phyloP scores from a whole-genome alignment of 23 red algal species.

The Gracilaria vermiculophylla region DNA sequence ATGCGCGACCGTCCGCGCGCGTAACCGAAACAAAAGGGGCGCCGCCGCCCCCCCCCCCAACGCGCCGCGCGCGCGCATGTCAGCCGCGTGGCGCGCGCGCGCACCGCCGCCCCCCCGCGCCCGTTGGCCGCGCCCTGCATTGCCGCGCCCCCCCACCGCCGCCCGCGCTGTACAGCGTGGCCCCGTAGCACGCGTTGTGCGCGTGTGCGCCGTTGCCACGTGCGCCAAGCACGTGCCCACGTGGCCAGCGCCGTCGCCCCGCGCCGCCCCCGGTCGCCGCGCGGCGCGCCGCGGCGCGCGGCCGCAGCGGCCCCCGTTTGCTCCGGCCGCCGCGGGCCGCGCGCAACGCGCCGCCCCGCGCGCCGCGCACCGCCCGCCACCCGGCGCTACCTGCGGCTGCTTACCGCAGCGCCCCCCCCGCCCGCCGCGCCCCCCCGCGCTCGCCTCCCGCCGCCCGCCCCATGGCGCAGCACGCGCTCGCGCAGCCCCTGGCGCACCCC shows the following conservation, averaged over 20 bases:
- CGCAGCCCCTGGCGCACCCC: not conserved
- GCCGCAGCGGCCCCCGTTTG: not conserved
- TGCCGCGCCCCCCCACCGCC: not conserved
- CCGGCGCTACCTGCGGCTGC: not conserved
- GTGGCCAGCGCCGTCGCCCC: not conserved
- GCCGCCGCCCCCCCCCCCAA: too few relatives aligned
- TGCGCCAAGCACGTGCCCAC: too few relatives aligned
- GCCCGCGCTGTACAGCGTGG: not conserved
- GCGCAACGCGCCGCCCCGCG: not conserved
- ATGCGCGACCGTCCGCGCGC: too few relatives aligned
- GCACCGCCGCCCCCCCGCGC: not conserved
- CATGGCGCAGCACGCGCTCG: not conserved
- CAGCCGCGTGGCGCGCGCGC: not conserved
- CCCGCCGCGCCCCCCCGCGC: not conserved
- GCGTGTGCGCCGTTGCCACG: too few relatives aligned
- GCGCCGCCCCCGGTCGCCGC: not conserved
- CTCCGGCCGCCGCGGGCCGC: not conserved
- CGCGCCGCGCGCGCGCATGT: conserved; percentile 14
- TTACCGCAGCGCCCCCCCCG: not conserved
- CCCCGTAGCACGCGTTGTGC: too few relatives aligned
- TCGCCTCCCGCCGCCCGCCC: not conserved
- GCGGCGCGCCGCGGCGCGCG: not conserved
- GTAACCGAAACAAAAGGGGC: not conserved
- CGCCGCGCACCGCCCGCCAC: not conserved
- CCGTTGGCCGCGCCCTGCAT: not conserved